These are phyloP conservation scores for Aphanomyces cochlioides DNA, from an alignment of 352 stramenopile species.

Conservation along the genomic window DNA sequence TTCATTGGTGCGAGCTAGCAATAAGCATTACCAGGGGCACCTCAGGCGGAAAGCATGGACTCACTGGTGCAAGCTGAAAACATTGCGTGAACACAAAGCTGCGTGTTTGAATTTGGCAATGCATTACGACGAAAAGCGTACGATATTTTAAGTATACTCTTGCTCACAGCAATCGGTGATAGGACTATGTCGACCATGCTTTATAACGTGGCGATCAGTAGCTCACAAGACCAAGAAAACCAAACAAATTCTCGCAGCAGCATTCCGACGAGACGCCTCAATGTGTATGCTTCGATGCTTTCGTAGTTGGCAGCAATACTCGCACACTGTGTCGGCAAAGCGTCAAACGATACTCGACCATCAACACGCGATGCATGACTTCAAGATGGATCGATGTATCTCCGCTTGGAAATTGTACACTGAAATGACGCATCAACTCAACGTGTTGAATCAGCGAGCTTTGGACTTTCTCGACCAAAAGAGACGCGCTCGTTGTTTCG, in stretches of 20 bases:
- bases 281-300: slow-evolving; percentile 19
- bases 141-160: not conserved
- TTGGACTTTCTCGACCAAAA: slow-evolving; percentile 11
- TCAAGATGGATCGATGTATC: not conserved
- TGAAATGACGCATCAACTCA: not conserved
- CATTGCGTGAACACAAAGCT: not conserved
- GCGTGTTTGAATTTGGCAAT: not conserved
- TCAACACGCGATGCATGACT: not conserved
- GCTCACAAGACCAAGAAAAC: not conserved
- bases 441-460: not conserved
- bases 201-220: not conserved
- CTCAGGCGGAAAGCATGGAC: not conserved
- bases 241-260: slow-evolving; percentile 10
- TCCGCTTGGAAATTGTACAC: not conserved
- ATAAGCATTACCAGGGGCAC: not conserved
- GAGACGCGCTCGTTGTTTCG: not conserved
- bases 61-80: not conserved
- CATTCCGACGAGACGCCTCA: slow-evolving; percentile 12
- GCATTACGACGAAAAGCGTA: not conserved
- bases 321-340: not conserved
- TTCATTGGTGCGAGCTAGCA: not conserved
- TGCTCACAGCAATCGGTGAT: too few relatives aligned
- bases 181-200: not conserved
- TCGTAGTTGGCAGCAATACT: slow-evolving; percentile 11
- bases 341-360: not conserved